phyloP scores from a whole-genome alignment of 2,329 filamentous ascomycete genomes.

The Fusarium luffae region DNA sequence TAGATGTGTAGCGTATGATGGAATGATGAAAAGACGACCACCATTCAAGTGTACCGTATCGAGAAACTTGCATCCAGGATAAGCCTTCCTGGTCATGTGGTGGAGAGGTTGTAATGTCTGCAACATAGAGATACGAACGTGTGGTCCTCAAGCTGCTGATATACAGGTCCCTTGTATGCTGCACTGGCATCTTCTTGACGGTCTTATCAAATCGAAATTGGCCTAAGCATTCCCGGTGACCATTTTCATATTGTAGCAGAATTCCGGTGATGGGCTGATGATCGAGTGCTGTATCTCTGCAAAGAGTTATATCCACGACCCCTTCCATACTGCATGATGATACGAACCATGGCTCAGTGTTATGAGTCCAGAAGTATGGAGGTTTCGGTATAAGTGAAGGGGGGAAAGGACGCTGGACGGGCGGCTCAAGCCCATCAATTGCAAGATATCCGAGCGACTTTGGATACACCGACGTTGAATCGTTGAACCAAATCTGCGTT shows the following conservation, averaged over 20 bases:
- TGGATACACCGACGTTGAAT: not conserved
- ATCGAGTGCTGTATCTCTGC: conserved; percentile 7
- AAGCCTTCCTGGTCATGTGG: not conserved
- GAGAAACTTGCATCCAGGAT: not conserved
- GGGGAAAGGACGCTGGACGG: conserved; percentile 7
- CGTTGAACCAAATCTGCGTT: conserved; percentile 12
- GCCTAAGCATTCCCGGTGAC: conserved; percentile 19
- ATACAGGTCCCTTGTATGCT: not conserved
- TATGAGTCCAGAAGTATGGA: conserved; percentile 14
- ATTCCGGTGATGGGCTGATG: conserved; percentile 12
- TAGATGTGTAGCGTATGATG: not conserved
- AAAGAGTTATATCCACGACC: conserved; percentile 12
- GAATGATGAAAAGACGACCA: not conserved
- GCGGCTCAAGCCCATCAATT: not conserved
- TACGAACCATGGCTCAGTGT: conserved; percentile 12
- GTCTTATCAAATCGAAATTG: conserved; percentile 21
- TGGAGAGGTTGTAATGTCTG: not conserved
- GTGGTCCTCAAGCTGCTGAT: not conserved
- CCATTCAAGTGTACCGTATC: not conserved
- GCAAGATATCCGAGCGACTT: conserved; percentile 14
- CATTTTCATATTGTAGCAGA: conserved; percentile 13
- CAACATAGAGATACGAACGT: not conserved
- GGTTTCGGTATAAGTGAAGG: conserved; percentile 7
- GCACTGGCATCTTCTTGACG: not conserved
- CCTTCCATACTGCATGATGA: conserved; percentile 24